phyloP scores from a whole-genome alignment of 2,329 filamentous ascomycete species.

The Trichoderma brevicompactum region DNA sequence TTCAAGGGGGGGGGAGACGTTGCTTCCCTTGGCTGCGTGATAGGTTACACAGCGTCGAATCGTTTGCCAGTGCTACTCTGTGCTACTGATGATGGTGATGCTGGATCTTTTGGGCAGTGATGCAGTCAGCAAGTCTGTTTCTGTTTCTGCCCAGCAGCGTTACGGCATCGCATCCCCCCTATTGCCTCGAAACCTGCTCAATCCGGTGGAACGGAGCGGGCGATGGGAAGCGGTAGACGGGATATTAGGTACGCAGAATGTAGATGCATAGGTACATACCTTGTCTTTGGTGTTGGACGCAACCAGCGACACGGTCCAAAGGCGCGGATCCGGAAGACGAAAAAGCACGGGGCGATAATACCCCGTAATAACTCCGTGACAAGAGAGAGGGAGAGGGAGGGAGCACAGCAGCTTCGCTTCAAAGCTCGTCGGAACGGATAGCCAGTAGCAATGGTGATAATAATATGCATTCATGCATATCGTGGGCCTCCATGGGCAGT shows the following conservation, averaged over 20 bases:
- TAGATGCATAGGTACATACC: conserved; percentile 2
- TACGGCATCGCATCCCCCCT: neutral
- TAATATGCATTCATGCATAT: neutral
- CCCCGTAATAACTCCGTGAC: neutral
- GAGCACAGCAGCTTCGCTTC: neutral
- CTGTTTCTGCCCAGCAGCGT: neutral
- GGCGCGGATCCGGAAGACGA: neutral
- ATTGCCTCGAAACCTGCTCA: neutral
- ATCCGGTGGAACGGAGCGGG: conserved; percentile 13
- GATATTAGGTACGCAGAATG: neutral
- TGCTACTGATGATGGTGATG: too few relatives aligned
- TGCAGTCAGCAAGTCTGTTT: conserved; percentile 15
- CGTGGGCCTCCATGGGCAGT: neutral
- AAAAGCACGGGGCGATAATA: too few relatives aligned
- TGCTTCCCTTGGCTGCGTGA: neutral
- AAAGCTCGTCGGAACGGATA: too few relatives aligned
- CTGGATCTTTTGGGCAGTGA: conserved; percentile 15
- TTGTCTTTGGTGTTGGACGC: neutral
- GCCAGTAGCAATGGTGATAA: neutral
- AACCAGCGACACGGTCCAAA: neutral
- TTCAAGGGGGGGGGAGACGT: neutral
- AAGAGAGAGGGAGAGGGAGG: neutral
- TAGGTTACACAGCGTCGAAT: neutral
- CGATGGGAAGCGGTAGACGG: conserved; percentile 10
- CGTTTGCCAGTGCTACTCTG: too few relatives aligned